These are phyloP conservation scores for Akanthomyces muscarius DNA, from an alignment of 2,329 filamentous ascomycete genomes.

Conservation along the genomic window DNA sequence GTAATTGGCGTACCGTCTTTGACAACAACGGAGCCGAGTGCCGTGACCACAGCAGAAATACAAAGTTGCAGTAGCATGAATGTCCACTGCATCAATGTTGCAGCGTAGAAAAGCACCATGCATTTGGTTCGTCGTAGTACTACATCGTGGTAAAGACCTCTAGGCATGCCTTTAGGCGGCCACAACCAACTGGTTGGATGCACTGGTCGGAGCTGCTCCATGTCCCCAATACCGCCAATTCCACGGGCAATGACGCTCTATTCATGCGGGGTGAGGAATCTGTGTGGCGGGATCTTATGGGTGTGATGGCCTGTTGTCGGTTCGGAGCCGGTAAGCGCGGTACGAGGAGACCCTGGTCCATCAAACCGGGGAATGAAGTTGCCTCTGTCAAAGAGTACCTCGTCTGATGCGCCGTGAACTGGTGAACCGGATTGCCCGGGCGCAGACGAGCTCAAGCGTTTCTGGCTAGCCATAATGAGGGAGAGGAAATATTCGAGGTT, in stretches of 20 bases:
- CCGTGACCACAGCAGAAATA: slow-evolving; percentile 46
- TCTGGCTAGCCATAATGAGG: not conserved
- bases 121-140: slow-evolving; percentile 42
- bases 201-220: slow-evolving; percentile 40
- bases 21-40: slow-evolving; percentile 42
- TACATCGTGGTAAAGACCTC: slow-evolving; percentile 47
- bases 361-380: slow-evolving; percentile 5
- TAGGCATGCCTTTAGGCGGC: slow-evolving; percentile 45
- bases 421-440: not conserved
- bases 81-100: slow-evolving; percentile 41
- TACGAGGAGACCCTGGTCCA: not conserved
- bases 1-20: slow-evolving; percentile 41
- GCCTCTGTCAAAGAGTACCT: slow-evolving; percentile 14
- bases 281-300: slow-evolving; percentile 27
- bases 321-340: not conserved
- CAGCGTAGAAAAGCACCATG: slow-evolving; percentile 40
- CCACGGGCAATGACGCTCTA: slow-evolving; percentile 46
- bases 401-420: slow-evolving; percentile 5
- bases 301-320: slow-evolving; percentile 16
- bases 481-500: not conserved
- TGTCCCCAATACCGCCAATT: slow-evolving; percentile 43
- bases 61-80: slow-evolving; percentile 48
- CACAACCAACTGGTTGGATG: slow-evolving; percentile 41
- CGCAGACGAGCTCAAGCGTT: not conserved
- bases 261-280: slow-evolving; percentile 41